phyloP scores from a whole-genome alignment of 805 yeast species.

The Diddensiella caesifluorescens region DNA sequence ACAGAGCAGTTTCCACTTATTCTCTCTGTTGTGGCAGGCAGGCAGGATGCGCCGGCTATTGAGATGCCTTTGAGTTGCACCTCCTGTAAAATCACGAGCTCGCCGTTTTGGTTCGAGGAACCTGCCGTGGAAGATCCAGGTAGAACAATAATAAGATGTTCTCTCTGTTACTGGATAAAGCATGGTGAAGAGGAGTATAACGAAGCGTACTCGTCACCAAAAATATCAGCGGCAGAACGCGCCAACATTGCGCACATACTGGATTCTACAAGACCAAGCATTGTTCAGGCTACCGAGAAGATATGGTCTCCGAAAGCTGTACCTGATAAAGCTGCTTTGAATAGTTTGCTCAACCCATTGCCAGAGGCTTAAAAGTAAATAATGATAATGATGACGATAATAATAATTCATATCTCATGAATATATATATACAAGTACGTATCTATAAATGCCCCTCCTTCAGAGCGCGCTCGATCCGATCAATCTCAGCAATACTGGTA shows the following conservation, averaged over 20 bases:
- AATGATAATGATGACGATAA: too few relatives aligned
- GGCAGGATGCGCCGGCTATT: slow-evolving; percentile 1
- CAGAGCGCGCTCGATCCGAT: slow-evolving; percentile 55
- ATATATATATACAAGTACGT: background rate
- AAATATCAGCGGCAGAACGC: background rate
- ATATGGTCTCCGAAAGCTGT: too few relatives aligned
- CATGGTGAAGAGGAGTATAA: slow-evolving; percentile 10
- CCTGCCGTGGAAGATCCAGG: background rate
- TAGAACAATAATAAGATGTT: slow-evolving; percentile 10
- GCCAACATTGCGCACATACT: background rate
- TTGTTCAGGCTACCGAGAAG: too few relatives aligned
- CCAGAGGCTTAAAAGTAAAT: too few relatives aligned
- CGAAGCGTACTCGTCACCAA: slow-evolving; percentile 5
- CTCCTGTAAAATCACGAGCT: slow-evolving; percentile 7
- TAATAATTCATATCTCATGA: too few relatives aligned
- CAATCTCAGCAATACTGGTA: slow-evolving; percentile 67
- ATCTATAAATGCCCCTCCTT: slow-evolving; percentile 34
- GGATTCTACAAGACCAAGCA: too few relatives aligned
- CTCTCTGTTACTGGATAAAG: slow-evolving; percentile 18
- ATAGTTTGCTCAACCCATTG: too few relatives aligned
- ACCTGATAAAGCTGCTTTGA: too few relatives aligned
- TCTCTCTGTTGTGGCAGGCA: background rate
- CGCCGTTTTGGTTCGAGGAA: slow-evolving; percentile 18
- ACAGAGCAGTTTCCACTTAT: slow-evolving; percentile 1
- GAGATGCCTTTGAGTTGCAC: slow-evolving; percentile 4